Base-by-base conservation (phyloP, 2,329 filamentous ascomycete genomes). In the Volutella citrinella region DNA sequence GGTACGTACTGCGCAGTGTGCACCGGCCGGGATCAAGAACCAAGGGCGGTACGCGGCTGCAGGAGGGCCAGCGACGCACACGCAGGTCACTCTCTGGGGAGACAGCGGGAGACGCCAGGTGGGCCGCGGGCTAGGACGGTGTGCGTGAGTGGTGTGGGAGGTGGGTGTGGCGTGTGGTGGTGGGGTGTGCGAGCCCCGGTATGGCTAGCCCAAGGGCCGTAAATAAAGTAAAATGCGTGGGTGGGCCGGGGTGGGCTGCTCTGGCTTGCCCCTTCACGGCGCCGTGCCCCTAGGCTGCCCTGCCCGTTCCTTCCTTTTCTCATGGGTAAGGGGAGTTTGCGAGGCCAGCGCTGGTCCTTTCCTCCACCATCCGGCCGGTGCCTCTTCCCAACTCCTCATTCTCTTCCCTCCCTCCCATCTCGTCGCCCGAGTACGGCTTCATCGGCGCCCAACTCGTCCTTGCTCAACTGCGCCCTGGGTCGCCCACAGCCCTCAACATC, bases 281-380 rank as follows among this genome's bases (percentile, higher is more conserved):
- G 30, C 46, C 48, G 57, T 61, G 48, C 10, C 9, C 26, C 14
- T 60, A 61, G 37, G 36, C 32, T 46, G 50, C 54, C 36, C 32
- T 46, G 50, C 54, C 57, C 58, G 57, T 61, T 61, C 56, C 54
- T 60, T 60, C 52, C 55, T 53, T 54, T 59, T 57, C 43, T 57
- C 55, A 54, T 66, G 63, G 63, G 63, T 66, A 50, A 66, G 63
- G 63, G 55, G 52, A 66, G 62, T 66, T 66, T 57, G 51, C 44
- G 46, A 46, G 48, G 52, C 55, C 54, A 60, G 57, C 54, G 59
- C 55, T 63, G 56, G 57, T 62, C 55, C 52, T 61, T n/a, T 62
- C 55, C 55, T 61, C 58, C 59, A 61, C 57, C 57, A 54, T 55
- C 51, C 20, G 20, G 8, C 20, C 56, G 56, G 43, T 57, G 55